Conservation (phyloP, 2,329 filamentous ascomycete genomes). For the Fusarium subtropicale region DNA sequence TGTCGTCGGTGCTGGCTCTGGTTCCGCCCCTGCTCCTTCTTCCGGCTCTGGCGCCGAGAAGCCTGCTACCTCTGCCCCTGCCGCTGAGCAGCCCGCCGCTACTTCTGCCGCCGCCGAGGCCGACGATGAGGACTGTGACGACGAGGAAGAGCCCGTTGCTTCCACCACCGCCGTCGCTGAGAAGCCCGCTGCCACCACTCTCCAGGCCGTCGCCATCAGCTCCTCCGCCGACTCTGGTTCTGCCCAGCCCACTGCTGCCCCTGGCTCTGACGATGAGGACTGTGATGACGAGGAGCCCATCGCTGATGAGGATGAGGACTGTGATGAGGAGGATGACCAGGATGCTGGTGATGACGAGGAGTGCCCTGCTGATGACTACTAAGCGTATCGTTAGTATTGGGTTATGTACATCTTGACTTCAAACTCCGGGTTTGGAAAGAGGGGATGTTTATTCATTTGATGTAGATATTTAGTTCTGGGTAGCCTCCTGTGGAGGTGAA, state of each 20-base stretch:
- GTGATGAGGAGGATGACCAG: conserved; percentile 24
- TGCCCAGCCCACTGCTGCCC: conserved; percentile 18
- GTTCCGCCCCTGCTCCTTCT: conserved; percentile 12
- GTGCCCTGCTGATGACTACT: conserved; percentile 36
- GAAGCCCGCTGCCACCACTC: conserved; percentile 22
- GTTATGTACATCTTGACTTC: background rate
- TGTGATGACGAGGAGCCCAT: conserved; percentile 20
- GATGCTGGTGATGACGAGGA: conserved; percentile 36
- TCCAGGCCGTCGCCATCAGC: conserved; percentile 21
- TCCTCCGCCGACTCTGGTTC: conserved; percentile 10
- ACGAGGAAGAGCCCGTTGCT: conserved; percentile 17
- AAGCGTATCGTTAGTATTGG: background rate
- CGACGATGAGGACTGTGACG: conserved; percentile 37
- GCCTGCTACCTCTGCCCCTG: conserved; percentile 18
- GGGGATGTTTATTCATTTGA: conserved; percentile 23
- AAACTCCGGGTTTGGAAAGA: background rate
- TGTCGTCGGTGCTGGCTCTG: conserved; percentile 34
- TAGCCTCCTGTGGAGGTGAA: conserved; percentile 46
- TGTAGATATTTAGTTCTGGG: conserved; percentile 47
- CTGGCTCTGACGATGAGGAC: conserved; percentile 29
- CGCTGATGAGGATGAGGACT: conserved; percentile 36
- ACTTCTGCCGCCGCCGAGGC: conserved; percentile 15
- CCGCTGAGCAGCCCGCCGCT: conserved; percentile 21
- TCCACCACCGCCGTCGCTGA: conserved; percentile 11
- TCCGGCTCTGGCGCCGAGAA: conserved; percentile 10